Percentiles rank a stretch among this genome's conserved stretches.
Evolutionary conservation across 2,329 filamentous ascomycete genomes (phyloP).

Genomic region (Phaeosphaeria sp.): DNA sequence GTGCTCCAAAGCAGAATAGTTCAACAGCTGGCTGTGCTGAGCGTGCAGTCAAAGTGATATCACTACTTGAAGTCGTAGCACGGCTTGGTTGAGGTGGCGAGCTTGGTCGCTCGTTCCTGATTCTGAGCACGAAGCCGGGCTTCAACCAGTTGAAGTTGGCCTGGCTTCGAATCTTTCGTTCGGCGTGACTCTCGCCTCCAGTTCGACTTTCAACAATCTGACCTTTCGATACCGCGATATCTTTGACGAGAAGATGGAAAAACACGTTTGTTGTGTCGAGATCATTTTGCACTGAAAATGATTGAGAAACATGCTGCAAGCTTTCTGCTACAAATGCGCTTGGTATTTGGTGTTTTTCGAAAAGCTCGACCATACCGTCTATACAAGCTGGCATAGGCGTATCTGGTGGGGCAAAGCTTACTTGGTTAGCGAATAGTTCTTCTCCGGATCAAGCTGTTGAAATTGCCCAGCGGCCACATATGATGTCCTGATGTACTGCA

Average conservation of each 20-base stretch:
- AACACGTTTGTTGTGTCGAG: conserved; percentile 24
- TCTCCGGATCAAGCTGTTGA: neutral
- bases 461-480: too few species aligned
- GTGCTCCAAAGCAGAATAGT: conserved; percentile 39
- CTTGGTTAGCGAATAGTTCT: conserved; percentile 6
- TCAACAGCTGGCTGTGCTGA: conserved; percentile 15
- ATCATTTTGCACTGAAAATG: conserved; percentile 31
- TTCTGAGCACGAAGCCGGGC: conserved; percentile 32
- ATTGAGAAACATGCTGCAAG: conserved; percentile 33
- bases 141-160: conserved; percentile 35
- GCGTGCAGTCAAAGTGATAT: conserved; percentile 8
- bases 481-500: too few species aligned
- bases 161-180: conserved; percentile 16
- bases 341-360: conserved; percentile 28
- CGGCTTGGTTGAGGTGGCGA: conserved; percentile 8
- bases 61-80: conserved; percentile 20
- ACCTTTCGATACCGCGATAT: conserved; percentile 15
- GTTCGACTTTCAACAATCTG: conserved; percentile 9
- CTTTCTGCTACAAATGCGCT: conserved; percentile 34
- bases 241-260: conserved; percentile 41
- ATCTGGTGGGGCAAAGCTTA: conserved; percentile 34
- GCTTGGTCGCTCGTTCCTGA: conserved; percentile 8
- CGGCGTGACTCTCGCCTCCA: neutral
- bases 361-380: conserved; percentile 20
- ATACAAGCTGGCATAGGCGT: conserved; percentile 13